These are phyloP conservation scores for Boletus huronensis DNA, from an alignment of 768 basidiomycete species.

Conservation along the genomic window DNA sequence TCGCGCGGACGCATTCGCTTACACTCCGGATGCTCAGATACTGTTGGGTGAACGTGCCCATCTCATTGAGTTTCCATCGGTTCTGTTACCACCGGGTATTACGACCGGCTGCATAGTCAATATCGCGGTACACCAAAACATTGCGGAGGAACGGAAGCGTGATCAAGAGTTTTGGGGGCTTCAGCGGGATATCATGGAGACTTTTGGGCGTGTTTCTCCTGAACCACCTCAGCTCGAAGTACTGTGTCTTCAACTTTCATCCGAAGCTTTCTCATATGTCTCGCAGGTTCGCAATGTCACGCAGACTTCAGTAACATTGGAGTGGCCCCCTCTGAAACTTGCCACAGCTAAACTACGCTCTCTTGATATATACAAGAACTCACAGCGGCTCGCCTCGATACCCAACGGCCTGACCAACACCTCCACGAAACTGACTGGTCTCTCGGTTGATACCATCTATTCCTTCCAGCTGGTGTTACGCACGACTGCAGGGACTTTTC, in stretches of 20 bases:
- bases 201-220: slow-evolving; percentile 68
- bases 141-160: slow-evolving; percentile 76
- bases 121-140: slow-evolving; percentile 90
- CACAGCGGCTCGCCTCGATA: slow-evolving; percentile 81
- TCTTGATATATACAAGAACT: slow-evolving; percentile 91
- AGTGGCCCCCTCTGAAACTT: slow-evolving; percentile 86
- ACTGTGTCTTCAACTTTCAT: slow-evolving; percentile 16
- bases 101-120: slow-evolving; percentile 95
- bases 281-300: slow-evolving; percentile 84
- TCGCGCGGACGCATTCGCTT: slow-evolving; percentile 1
- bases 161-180: slow-evolving; percentile 81
- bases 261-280: neutral
- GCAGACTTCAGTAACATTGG: slow-evolving; percentile 94
- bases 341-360: slow-evolving; percentile 85
- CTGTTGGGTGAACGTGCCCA: slow-evolving; percentile 92
- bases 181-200: slow-evolving; percentile 74
- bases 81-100: slow-evolving; percentile 89
- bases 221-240: slow-evolving; percentile 73
- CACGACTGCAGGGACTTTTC: slow-evolving; percentile 88
- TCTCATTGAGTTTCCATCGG: slow-evolving; percentile 95
- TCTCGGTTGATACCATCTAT: slow-evolving; percentile 81
- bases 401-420: slow-evolving; percentile 80
- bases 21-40: slow-evolving; percentile 48
- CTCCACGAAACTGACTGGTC: slow-evolving; percentile 81
- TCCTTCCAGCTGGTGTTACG: slow-evolving; percentile 91